These are phyloP conservation scores for Hypomontagnella monticulosa DNA, from an alignment of 495 filamentous ascomycete species.

Conservation along the genomic window DNA sequence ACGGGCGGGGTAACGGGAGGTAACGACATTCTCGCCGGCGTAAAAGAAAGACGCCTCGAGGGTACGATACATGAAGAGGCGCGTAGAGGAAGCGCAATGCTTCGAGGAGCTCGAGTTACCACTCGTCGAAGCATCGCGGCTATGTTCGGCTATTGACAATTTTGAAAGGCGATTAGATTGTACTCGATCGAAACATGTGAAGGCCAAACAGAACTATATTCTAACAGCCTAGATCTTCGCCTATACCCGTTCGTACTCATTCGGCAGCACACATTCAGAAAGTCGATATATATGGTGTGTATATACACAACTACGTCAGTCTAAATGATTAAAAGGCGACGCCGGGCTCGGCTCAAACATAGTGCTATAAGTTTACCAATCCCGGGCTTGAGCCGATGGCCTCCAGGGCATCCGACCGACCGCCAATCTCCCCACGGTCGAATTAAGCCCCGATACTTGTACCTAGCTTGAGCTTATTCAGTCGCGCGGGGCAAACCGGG, in stretches of 20 bases:
- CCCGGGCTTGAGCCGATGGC: slow-evolving; percentile 6
- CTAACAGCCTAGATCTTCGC: too few species aligned
- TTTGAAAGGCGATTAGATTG: not conserved
- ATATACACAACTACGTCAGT: too few species aligned
- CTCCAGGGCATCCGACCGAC: slow-evolving; percentile 12
- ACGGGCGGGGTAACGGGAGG: slow-evolving; percentile 51
- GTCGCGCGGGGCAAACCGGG: not conserved
- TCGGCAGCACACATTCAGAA: too few species aligned
- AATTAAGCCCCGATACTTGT: slow-evolving; percentile 33
- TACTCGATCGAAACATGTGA: too few species aligned
- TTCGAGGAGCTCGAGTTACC: slow-evolving; percentile 45
- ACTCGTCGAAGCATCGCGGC: slow-evolving; percentile 50
- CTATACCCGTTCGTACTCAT: too few species aligned
- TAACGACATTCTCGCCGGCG: slow-evolving; percentile 45
- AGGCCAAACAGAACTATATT: too few species aligned
- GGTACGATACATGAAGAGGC: slow-evolving; percentile 15
- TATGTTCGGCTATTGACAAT: slow-evolving; percentile 4
- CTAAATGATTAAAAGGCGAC: too few species aligned
- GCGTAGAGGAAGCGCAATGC: slow-evolving; percentile 36
- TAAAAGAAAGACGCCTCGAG: slow-evolving; percentile 40
- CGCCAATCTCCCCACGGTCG: slow-evolving; percentile 12
- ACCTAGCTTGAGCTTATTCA: slow-evolving; percentile 6
- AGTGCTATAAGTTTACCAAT: not conserved
- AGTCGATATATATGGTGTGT: too few species aligned
- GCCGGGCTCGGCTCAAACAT: too few species aligned